These are phyloP conservation scores for Solanum chacoense DNA, from an alignment of 305 asterid species.

Conservation along the genomic window DNA sequence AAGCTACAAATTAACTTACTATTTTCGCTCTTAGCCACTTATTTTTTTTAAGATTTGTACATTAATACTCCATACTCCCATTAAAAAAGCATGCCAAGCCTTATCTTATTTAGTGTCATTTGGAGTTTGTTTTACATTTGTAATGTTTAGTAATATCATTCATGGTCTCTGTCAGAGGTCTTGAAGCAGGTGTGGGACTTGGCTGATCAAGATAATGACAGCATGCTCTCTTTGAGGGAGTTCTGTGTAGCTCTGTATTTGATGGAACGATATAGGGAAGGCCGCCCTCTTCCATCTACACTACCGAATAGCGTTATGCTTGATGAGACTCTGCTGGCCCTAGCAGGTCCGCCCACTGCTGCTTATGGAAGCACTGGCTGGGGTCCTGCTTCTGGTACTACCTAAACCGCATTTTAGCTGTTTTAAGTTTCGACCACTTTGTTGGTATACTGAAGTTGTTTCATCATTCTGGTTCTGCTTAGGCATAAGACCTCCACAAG, in stretches of 20 bases:
- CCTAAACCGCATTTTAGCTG: conserved; percentile 5
- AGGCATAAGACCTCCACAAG: conserved; percentile 73
- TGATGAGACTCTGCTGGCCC: conserved; percentile 59
- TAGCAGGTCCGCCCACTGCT: conserved; percentile 75
- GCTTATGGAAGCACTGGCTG: conserved; percentile 53
- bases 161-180: conserved; percentile 55
- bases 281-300: conserved; percentile 52
- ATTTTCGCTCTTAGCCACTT: background rate
- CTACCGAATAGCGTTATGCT: conserved; percentile 78
- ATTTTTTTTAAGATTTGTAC: background rate
- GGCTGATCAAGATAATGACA: conserved; percentile 87
- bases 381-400: conserved; percentile 53
- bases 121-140: background rate
- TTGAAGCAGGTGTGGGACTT: conserved; percentile 97
- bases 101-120: background rate
- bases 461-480: conserved; percentile 13
- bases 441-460: background rate
- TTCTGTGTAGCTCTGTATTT: conserved; percentile 80
- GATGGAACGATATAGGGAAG: conserved; percentile 90
- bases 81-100: background rate
- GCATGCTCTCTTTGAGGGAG: conserved; percentile 93
- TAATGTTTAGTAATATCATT: conserved; percentile 8
- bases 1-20: background rate
- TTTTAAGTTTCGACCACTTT: conserved; percentile 3
- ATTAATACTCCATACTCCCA: background rate